Evolutionary conservation across 768 basidiomycete species (phyloP), one percentile per base, ranked within the genome.

Genomic region (Exidia glandulosa): DNA sequence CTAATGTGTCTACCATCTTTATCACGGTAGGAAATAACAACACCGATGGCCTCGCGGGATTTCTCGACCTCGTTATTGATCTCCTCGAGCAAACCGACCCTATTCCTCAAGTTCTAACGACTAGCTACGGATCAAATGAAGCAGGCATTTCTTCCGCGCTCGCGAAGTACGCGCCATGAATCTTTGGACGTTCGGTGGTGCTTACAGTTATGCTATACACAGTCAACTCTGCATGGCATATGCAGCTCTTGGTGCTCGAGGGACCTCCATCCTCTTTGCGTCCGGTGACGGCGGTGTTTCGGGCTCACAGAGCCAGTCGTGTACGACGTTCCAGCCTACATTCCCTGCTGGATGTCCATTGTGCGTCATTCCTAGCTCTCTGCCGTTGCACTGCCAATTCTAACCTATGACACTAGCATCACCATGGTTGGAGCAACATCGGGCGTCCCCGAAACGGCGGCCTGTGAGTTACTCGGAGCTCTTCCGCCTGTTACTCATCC

Each of bases 191-290:
- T n/a, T n/a, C 19, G 5, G 54, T 32, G n/a, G 32, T 56, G 31
- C 36, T 14, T 41, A 34, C 52, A 23, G 6, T 31, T 23, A 36
- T 13, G 27, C 3, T 19, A 13, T 65, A 71, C 72, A 57, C 68
- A 68, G 29, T 73, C 72, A 61, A 29, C 58, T 71, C n/a, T 71
- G 68, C 65, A 66, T 64, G 45, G 69, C 65, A 6, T 68, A 63
- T 64, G 57, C 70, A 70, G 63, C 65, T 54, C 67, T 70, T 27
- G 57, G 37, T n/a, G 34, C 32, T 27, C 60, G 60, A 19, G 60
- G 60, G 3, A 45, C 32, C 29, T 63, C 63, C 3, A 60, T 67
- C 36, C 25, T 67, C 9, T 67, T 65, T 52, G 60, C 66, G 3
- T 66, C 68, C 23, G 66, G 66, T 6, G 65, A 67, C 34, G 64